Evolutionary conservation across 305 asterid genomes (phyloP).

Genomic region (Fraxinus greggii): DNA sequence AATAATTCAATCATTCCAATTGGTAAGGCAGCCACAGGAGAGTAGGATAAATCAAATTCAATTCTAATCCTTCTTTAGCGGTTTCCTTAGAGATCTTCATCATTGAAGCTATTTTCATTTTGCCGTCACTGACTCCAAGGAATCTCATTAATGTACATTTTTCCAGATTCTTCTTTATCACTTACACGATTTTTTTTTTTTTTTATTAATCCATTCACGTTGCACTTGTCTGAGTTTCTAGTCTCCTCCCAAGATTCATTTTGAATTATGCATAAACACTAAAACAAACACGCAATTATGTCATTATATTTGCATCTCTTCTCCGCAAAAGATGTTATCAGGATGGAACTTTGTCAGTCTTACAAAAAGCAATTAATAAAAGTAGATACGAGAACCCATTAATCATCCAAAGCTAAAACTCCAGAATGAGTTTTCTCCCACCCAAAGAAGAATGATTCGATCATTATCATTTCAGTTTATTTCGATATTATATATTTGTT

Average conservation of each 20-base stretch:
- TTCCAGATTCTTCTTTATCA: conserved; percentile 3
- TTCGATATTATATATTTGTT: not conserved
- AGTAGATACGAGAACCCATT: not conserved
- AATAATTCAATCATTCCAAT: not conserved
- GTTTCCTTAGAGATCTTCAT: not conserved
- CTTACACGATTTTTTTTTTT: not conserved
- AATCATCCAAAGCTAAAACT: not conserved
- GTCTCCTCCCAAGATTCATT: not conserved
- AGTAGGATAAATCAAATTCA: not conserved
- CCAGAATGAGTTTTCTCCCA: not conserved
- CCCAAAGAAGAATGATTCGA: not conserved
- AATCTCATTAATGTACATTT: conserved; percentile 1
- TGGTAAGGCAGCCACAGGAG: not conserved
- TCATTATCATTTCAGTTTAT: not conserved
- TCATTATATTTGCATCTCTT: not conserved
- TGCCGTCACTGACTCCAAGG: not conserved
- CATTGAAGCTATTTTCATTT: not conserved
- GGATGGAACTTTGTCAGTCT: not conserved
- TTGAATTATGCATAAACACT: not conserved
- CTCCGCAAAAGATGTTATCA: not conserved
- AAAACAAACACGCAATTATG: not conserved
- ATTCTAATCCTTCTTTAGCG: not conserved
- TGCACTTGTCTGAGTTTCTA: not conserved
- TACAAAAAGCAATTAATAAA: not conserved
- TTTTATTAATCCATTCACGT: not conserved